Percentiles rank a stretch among this genome's conserved stretches.
These are phyloP conservation scores for Penicillium crustosum DNA, from an alignment of 2,329 filamentous ascomycete species.

Conservation along the genomic window DNA sequence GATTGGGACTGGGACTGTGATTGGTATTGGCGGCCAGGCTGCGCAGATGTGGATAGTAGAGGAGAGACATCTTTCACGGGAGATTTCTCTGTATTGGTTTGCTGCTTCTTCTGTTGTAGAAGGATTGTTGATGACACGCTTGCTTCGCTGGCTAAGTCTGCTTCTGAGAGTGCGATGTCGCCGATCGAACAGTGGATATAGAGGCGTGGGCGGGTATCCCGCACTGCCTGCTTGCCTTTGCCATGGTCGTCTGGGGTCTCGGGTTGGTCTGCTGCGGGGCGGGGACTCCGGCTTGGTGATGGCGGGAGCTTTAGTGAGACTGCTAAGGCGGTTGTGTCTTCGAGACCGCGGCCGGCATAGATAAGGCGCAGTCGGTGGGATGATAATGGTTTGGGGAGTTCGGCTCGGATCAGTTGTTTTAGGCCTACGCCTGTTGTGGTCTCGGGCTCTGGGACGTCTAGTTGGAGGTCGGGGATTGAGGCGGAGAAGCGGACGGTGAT, in stretches of 20 bases:
- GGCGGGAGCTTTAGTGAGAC: conserved; percentile 65
- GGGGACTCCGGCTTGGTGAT: conserved; percentile 50
- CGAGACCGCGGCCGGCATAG: conserved; percentile 80
- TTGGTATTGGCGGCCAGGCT: neutral
- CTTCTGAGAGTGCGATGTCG: conserved; percentile 64
- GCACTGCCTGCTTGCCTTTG: conserved; percentile 69
- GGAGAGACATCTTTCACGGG: neutral
- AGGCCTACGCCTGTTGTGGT: conserved; percentile 73
- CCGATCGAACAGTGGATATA: conserved; percentile 95
- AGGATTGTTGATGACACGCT: conserved; percentile 32
- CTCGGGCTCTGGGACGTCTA: conserved; percentile 69
- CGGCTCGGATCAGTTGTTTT: conserved; percentile 75
- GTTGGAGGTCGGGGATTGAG: conserved; percentile 75
- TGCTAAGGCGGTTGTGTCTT: conserved; percentile 68
- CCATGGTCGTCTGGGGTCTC: conserved; percentile 18
- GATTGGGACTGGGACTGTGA: conserved; percentile 13
- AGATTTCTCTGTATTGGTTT: neutral
- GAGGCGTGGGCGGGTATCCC: conserved; percentile 57
- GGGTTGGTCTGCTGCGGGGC: conserved; percentile 18
- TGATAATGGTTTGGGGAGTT: conserved; percentile 63
- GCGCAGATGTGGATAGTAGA: neutral
- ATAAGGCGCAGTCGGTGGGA: conserved; percentile 81
- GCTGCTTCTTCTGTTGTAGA: conserved; percentile 18
- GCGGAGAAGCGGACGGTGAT: conserved; percentile 89
- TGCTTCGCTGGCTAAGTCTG: conserved; percentile 70